phyloP scores from a whole-genome alignment of 2,329 filamentous ascomycete species.

The Pseudogymnoascus sp. region DNA sequence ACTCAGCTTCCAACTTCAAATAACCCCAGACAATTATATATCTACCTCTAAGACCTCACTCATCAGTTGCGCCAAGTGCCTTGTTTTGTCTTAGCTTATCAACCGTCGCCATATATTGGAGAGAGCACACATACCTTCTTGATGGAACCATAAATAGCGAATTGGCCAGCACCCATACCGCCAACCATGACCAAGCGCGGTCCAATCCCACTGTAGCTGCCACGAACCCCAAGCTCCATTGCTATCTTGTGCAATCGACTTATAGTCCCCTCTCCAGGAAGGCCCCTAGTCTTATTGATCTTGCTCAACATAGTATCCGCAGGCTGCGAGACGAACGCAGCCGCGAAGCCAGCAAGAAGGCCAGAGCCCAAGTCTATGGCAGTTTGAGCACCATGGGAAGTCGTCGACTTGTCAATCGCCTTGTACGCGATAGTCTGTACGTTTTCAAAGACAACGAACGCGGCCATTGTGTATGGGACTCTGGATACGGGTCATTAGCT shows the following conservation, averaged over 20 bases:
- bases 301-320: slow-evolving; percentile 91
- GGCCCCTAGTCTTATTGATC: slow-evolving; percentile 92
- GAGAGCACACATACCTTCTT: neutral
- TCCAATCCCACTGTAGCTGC: slow-evolving; percentile 73
- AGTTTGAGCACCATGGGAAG: slow-evolving; percentile 64
- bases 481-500: slow-evolving; percentile 34
- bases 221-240: slow-evolving; percentile 73
- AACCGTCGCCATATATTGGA: neutral
- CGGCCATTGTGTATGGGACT: slow-evolving; percentile 90
- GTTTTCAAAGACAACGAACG: slow-evolving; percentile 92
- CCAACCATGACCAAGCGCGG: slow-evolving; percentile 63
- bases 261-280: slow-evolving; percentile 75
- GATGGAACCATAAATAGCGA: slow-evolving; percentile 73
- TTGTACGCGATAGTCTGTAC: slow-evolving; percentile 66
- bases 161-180: slow-evolving; percentile 69
- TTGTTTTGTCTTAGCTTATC: slow-evolving; percentile 46
- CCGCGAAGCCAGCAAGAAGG: slow-evolving; percentile 75
- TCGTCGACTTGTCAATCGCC: slow-evolving; percentile 59
- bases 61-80: slow-evolving; percentile 59
- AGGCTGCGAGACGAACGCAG: slow-evolving; percentile 78
- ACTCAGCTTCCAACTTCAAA: neutral
- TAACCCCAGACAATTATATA: neutral
- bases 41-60: slow-evolving; percentile 50
- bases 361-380: slow-evolving; percentile 71
- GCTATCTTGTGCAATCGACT: slow-evolving; percentile 79